phyloP scores from a whole-genome alignment of 129 eudicot genomes.

The Rutidosis leptorrhynchoides region DNA sequence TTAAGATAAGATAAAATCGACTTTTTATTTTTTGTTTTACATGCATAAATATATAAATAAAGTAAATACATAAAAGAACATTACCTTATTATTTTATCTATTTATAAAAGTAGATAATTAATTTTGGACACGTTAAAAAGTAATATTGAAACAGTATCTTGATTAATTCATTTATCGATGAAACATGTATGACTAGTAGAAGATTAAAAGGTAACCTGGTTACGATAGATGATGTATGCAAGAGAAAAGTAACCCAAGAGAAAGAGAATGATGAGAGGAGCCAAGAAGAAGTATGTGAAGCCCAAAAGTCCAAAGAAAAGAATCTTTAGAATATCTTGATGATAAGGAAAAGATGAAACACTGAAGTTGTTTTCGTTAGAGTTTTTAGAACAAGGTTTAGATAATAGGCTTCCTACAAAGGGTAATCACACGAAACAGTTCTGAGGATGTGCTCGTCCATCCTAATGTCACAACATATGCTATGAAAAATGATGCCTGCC shows the following conservation, averaged over 20 bases:
- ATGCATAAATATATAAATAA: too few relatives aligned
- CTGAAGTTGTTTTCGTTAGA: slow-evolving; percentile 35
- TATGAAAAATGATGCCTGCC: slow-evolving; percentile 73
- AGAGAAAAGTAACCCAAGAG: slow-evolving; percentile 56
- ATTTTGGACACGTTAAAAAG: too few relatives aligned
- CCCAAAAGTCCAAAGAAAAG: slow-evolving; percentile 69
- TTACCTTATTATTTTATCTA: too few relatives aligned
- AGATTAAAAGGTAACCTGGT: slow-evolving; percentile 50
- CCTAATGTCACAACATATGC: slow-evolving; percentile 73
- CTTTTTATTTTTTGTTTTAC: too few relatives aligned
- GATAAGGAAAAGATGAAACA: slow-evolving; percentile 50
- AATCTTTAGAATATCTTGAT: slow-evolving; percentile 51
- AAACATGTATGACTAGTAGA: not conserved
- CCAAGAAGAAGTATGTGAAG: slow-evolving; percentile 52
- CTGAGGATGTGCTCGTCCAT: slow-evolving; percentile 67
- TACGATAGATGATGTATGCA: slow-evolving; percentile 60
- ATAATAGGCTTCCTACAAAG: slow-evolving; percentile 37
- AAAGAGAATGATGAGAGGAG: slow-evolving; percentile 68
- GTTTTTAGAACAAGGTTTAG: slow-evolving; percentile 31
- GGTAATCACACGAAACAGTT: slow-evolving; percentile 59
- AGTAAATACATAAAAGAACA: too few relatives aligned
- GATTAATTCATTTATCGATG: too few relatives aligned
- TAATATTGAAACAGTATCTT: slow-evolving; percentile 1
- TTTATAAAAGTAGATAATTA: too few relatives aligned
- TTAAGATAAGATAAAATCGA: too few relatives aligned